Evolutionary conservation across 306 rosid species (phyloP), one percentile per base, ranked within the genome.

Genomic region (Coriaria nepalensis): DNA sequence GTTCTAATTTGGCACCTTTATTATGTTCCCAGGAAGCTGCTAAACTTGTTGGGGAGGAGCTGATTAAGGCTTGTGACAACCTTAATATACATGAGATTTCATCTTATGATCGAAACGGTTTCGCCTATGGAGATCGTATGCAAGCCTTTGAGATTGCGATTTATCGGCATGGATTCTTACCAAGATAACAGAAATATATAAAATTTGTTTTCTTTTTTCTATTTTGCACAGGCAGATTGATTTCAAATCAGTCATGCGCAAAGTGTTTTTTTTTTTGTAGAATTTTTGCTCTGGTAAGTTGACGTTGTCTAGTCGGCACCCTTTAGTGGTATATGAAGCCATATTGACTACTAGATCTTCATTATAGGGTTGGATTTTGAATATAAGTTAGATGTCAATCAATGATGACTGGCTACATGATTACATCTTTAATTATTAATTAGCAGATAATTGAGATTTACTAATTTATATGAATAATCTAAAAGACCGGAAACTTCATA

Each of bases 81-180:
- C 90, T 79, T 10, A 60, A 73, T 14, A 69, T 84, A 57, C 53
- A 69, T 11, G 95, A 90, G 66, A 70, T 90, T 63, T 84, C 87
- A 15, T 62, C 57, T 33, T 90, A 84, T 35, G 95, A 84, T 52
- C 76, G 84, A 68, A 84, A 90, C 14, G 95, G 97, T 33, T 55
- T 74, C 12, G 70, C 78, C 41, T 37, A 71, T 0, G 87, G 86
- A 49, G 72, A 81, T 59, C 77, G 72, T 55, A 72, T 90, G 66
- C 61, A 56, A 33, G 93, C 95, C 40, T 81, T 81, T 63, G 92
- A 84, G 72, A 71, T 63, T 55, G 79, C 87, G 52, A 53, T 90
- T 42, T 66, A 79, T 29, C 66, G 47, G 40, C 65, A 66, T 51
- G 97, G 97, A 14, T 81, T 90, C 71, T 78, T 81, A 80, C 57